A percentile compares a stretch with the other conserved stretches of the same genome.
Evolutionary conservation across 352 stramenopile genomes (phyloP).

Genomic region (Globisporangium ultimum): DNA sequence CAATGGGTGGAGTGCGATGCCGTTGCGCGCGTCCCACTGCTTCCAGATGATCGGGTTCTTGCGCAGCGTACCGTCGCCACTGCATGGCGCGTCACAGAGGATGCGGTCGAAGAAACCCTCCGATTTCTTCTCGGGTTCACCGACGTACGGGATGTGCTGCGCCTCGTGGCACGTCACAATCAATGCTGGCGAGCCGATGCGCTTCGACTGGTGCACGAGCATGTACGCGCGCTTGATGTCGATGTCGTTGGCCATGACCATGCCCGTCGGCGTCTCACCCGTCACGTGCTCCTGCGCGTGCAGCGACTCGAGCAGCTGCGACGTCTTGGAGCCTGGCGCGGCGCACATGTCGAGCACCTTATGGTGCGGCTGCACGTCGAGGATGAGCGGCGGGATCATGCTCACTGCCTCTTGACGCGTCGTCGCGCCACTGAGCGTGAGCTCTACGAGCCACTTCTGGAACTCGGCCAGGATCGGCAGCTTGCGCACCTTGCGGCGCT

Average conservation of each 20-base stretch:
- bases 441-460: constrained; percentile 95
- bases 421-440: constrained; percentile 93
- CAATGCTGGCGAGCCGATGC: constrained; percentile 92
- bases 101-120: constrained; percentile 97
- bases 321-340: constrained; percentile 98
- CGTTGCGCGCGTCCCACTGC: constrained; percentile 91
- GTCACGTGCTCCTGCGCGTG: constrained; percentile 78
- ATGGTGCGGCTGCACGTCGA: constrained; percentile 93
- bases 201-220: constrained; percentile 96
- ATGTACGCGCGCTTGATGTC: constrained; percentile 98
- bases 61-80: constrained; percentile 96
- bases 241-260: constrained; percentile 97
- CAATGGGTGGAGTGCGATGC: constrained; percentile 91
- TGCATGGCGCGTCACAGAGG: constrained; percentile 98
- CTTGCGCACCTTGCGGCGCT: constrained; percentile 90
- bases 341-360: constrained; percentile 97
- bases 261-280: constrained; percentile 81
- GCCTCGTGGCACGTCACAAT: constrained; percentile 96
- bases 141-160: constrained; percentile 94
- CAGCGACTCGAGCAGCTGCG: constrained; percentile 95
- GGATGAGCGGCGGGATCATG: constrained; percentile 98
- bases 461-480: constrained; percentile 91
- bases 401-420: constrained; percentile 98
- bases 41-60: constrained; percentile 98
- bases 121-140: constrained; percentile 42